Evolutionary conservation across 2,329 filamentous ascomycete genomes (phyloP).

Genomic region (Diaporthe destruens): DNA sequence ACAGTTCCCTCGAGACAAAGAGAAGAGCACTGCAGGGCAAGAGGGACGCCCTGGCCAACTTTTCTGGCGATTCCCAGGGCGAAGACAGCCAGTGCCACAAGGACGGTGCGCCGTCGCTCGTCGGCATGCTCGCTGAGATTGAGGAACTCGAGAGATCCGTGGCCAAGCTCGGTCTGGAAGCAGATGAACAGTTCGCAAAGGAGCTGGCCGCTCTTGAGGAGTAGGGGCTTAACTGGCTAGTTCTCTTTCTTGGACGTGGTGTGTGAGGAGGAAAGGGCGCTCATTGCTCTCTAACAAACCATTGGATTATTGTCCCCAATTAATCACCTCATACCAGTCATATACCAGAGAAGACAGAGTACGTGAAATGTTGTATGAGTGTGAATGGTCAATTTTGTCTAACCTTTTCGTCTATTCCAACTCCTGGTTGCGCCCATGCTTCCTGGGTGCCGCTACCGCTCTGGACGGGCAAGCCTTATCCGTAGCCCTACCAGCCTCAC

Average conservation of each 20-base stretch:
- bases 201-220: conserved; percentile 53
- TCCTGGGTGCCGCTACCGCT: conserved; percentile 6
- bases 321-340: background rate
- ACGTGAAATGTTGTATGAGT: background rate
- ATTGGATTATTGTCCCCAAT: background rate
- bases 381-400: conserved; percentile 29
- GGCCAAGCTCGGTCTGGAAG: conserved; percentile 56
- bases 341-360: background rate
- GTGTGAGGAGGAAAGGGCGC: background rate
- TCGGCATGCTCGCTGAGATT: conserved; percentile 50
- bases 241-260: background rate
- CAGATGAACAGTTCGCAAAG: conserved; percentile 61
- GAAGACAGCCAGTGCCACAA: conserved; percentile 44
- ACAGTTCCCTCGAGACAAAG: conserved; percentile 52
- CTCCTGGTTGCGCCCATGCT: conserved; percentile 3
- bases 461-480: background rate
- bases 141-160: conserved; percentile 55
- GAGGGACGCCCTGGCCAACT: conserved; percentile 45
- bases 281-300: background rate
- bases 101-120: conserved; percentile 46
- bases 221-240: background rate
- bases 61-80: background rate
- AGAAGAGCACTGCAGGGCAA: conserved; percentile 52
- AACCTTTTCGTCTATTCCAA: conserved; percentile 25
- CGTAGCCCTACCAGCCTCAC: background rate